Conservation (phyloP, 805 yeast species). For the Zygoascus flipseniorum region DNA sequence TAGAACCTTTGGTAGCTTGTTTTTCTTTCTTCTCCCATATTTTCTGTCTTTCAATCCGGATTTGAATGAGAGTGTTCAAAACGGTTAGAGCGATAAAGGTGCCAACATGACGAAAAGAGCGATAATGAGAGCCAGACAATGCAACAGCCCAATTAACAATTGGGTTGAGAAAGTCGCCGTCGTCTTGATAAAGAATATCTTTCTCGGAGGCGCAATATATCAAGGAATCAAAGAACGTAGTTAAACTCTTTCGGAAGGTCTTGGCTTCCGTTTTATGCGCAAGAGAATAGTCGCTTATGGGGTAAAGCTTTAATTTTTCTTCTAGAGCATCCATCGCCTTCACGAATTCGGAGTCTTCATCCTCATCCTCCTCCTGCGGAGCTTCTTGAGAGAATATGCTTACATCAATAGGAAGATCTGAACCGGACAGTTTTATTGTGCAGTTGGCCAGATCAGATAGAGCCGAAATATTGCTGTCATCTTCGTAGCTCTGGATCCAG, state of each 20-base stretch:
- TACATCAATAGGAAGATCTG: slow-evolving; percentile 47
- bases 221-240: slow-evolving; percentile 39
- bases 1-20: not conserved
- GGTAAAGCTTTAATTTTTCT: slow-evolving; percentile 39
- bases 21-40: slow-evolving; percentile 6
- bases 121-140: slow-evolving; percentile 56
- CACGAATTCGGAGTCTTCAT: slow-evolving; percentile 59
- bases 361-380: slow-evolving; percentile 49
- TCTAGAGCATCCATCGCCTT: slow-evolving; percentile 25
- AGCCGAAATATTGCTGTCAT: slow-evolving; percentile 36
- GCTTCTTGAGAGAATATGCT: not conserved
- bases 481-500: slow-evolving; percentile 49
- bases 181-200: slow-evolving; percentile 9
- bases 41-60: slow-evolving; percentile 16
- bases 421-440: slow-evolving; percentile 63
- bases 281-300: slow-evolving; percentile 58
- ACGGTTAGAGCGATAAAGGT: slow-evolving; percentile 51
- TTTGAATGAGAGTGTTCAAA: slow-evolving; percentile 51
- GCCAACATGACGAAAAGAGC: slow-evolving; percentile 65
- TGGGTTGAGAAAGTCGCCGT: slow-evolving; percentile 2
- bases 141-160: slow-evolving; percentile 65
- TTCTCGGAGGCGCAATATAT: slow-evolving; percentile 2
- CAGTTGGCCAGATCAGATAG: slow-evolving; percentile 60
- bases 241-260: slow-evolving; percentile 45
- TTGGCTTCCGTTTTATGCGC: slow-evolving; percentile 41